These are phyloP conservation scores for Neophaeococcomyces aloes DNA, from an alignment of 2,329 filamentous ascomycete species.

Conservation along the genomic window DNA sequence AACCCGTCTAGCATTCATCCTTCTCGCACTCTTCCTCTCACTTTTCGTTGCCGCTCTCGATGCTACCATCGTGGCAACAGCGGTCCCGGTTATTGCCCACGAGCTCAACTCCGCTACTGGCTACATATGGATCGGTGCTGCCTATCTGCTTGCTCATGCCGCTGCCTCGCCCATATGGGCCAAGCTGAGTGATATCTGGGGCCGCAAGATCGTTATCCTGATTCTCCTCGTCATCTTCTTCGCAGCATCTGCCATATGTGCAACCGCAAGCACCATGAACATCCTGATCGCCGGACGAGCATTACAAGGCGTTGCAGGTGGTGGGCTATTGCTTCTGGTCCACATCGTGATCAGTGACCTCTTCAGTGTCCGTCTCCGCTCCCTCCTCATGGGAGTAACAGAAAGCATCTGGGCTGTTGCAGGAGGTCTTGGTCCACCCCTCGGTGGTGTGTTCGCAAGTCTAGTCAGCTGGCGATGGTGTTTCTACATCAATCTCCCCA, in stretches of 20 bases:
- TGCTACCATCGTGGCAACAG: conserved; percentile 26
- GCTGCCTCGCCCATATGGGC: conserved; percentile 63
- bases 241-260: conserved; percentile 41
- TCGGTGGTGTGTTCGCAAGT: conserved; percentile 41
- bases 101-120: conserved; percentile 54
- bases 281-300: conserved; percentile 46
- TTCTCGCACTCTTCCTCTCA: conserved; percentile 21
- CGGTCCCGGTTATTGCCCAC: conserved; percentile 25
- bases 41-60: conserved; percentile 25
- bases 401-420: conserved; percentile 47
- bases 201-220: conserved; percentile 45
- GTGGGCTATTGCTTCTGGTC: conserved; percentile 43
- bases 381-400: conserved; percentile 41
- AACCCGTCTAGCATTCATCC: conserved; percentile 18
- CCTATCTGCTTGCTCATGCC: conserved; percentile 60
- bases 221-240: conserved; percentile 41
- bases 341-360: conserved; percentile 47
- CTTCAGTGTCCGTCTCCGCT: conserved; percentile 40
- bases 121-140: conserved; percentile 68
- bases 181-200: conserved; percentile 48
- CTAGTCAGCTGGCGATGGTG: conserved; percentile 36
- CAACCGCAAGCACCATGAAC: conserved; percentile 35
- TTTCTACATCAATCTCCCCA: conserved; percentile 46
- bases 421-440: conserved; percentile 41
- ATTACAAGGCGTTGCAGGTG: conserved; percentile 45